Evolutionary conservation across 371 early-diverging fungal genomes (phyloP), one percentile per base, ranked within the genome.

Genomic region (Coemansia sp.): DNA sequence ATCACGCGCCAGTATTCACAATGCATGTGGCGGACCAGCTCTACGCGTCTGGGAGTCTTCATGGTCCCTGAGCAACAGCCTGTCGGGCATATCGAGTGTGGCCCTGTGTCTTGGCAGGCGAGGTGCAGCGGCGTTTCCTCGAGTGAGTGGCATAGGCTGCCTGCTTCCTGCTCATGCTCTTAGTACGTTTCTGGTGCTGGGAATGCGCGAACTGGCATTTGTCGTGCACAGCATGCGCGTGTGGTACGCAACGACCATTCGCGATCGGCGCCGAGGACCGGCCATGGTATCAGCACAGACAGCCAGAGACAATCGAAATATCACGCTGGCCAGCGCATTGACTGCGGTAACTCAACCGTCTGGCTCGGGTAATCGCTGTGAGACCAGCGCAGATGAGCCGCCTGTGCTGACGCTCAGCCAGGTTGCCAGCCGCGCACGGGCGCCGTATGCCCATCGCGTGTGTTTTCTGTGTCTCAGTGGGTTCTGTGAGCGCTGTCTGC

Each of bases 391-490:
- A 3, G 50, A 18, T 3, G 54, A 26, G n/a, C 28, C 33, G 30
- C 30, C 56, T 8, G 26, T 59, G 28, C 20, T 54, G 37, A 42
- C 55, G 25, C 54, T 37, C 20, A 44, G 18, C 14, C 56, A 28
- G 23, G 56, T 25, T 26, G n/a, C 25, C 20, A 25, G 51, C 23
- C 65, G 33, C n/a, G 62, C 48, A 47, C 37, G 56, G 6, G 68
- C 65, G 9, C 64, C 73, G 2, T 69, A 63, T 18, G 68, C 73
- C 0, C 69, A 72, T 5, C 74, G 78, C 51, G 59, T 72, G 62
- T 78, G 78, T 23, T 78, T 78, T 48, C 55, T 78, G 66, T 78
- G 78, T 25, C 61, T 78, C 1, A 55, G 78, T 48, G 78, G 78
- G 4, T 69, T 20, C 64, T 78, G 78, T 66, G 72, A 68, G 69